Conservation (phyloP, 2,329 filamentous ascomycete species). For the Byssoonygena ceratinophila region DNA sequence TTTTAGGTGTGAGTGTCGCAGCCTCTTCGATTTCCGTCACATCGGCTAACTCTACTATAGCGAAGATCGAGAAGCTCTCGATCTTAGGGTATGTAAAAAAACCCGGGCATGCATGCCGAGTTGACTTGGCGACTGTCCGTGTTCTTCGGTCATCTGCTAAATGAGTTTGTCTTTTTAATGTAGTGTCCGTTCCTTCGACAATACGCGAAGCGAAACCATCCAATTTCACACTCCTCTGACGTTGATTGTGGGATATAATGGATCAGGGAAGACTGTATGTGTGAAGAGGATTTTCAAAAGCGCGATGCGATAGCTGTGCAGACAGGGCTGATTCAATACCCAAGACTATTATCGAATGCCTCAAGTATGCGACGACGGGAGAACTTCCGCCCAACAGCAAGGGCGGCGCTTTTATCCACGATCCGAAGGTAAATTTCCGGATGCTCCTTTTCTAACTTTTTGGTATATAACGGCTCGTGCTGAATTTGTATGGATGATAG, state of each 20-base stretch:
- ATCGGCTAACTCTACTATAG: conserved; percentile 32
- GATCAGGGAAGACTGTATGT: conserved; percentile 77
- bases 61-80: conserved; percentile 79
- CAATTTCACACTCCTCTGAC: conserved; percentile 84
- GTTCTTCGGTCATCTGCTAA: too few relatives aligned
- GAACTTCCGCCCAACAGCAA: conserved; percentile 82
- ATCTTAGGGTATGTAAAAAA: conserved; percentile 57
- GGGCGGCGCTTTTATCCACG: conserved; percentile 88
- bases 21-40: background rate
- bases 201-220: conserved; percentile 63
- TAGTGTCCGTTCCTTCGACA: conserved; percentile 75
- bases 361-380: conserved; percentile 95
- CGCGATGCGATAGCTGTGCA: background rate
- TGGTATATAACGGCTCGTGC: too few relatives aligned
- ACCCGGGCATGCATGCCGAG: too few relatives aligned
- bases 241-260: conserved; percentile 93
- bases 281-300: background rate
- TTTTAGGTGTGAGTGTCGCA: conserved; percentile 15
- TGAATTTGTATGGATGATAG: conserved; percentile 29
- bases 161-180: background rate
- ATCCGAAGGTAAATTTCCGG: conserved; percentile 62
- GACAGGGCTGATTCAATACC: conserved; percentile 11
- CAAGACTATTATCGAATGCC: conserved; percentile 92
- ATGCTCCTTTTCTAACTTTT: too few relatives aligned
- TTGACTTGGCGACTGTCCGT: too few relatives aligned